phyloP scores from a whole-genome alignment of 495 filamentous ascomycete genomes.

The Pyronema omphalodes region DNA sequence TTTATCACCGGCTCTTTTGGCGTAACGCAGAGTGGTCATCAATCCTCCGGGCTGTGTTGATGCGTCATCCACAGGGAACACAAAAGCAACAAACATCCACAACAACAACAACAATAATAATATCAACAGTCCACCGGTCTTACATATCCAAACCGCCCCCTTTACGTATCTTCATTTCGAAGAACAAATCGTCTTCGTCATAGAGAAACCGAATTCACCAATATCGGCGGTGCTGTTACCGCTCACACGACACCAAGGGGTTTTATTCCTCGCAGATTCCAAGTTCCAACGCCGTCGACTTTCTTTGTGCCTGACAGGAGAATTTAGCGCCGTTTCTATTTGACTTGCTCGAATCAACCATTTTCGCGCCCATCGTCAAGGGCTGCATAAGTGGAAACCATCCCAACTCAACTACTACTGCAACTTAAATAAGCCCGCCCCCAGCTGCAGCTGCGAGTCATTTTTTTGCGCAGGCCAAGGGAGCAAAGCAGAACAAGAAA shows the following conservation, averaged over 20 bases:
- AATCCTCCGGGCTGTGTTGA: conserved; percentile 13
- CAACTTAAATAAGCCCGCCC: not conserved
- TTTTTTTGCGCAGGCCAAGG: not conserved
- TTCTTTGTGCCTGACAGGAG: not conserved
- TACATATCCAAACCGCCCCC: not conserved
- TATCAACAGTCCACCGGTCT: not conserved
- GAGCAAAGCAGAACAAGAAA: not conserved
- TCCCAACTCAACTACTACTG: not conserved
- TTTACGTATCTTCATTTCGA: no score
- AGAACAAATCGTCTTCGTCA: no score
- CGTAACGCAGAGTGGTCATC: conserved; percentile 4
- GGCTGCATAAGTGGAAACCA: not conserved
- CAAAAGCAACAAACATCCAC: not conserved
- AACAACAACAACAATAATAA: conserved; percentile 3
- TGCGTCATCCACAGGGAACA: conserved; percentile 9
- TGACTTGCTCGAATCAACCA: not conserved
- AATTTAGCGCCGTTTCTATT: not conserved
- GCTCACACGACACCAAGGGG: not conserved
- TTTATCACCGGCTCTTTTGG: conserved; percentile 9
- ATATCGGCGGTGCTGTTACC: not conserved
- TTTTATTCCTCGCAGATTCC: not conserved
- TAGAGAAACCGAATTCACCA: not conserved
- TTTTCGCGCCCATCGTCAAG: not conserved
- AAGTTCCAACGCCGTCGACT: not conserved
- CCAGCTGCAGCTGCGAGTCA: not conserved